Percentiles rank a stretch among this genome's conserved stretches.
Conservation (phyloP, 805 yeast genomes). For the Pichia paraexigua region DNA sequence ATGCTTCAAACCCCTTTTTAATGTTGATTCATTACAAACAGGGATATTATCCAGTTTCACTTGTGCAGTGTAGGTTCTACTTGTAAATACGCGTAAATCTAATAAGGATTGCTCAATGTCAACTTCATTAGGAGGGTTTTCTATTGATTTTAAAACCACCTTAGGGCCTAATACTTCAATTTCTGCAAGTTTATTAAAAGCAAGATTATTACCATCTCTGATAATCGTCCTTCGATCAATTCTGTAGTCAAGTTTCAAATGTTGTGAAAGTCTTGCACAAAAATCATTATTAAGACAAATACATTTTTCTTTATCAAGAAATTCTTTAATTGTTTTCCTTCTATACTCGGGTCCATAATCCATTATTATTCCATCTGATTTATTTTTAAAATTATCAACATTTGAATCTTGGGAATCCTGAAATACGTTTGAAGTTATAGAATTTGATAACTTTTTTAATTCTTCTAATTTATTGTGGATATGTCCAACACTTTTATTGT, state of each 20-base stretch:
- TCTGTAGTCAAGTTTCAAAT: conserved; percentile 29
- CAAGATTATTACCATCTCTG: conserved; percentile 35
- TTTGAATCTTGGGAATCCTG: background rate
- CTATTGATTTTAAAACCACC: conserved; percentile 10
- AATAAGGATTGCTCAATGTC: conserved; percentile 4
- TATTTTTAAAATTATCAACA: background rate
- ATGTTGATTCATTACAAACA: conserved; percentile 3
- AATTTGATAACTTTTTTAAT: background rate
- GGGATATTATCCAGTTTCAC: conserved; percentile 7
- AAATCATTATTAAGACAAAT: conserved; percentile 35
- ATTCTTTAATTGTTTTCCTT: conserved; percentile 26
- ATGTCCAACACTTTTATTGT: conserved; percentile 2
- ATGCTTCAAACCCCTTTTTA: conserved; percentile 9
- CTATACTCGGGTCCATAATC: conserved; percentile 25
- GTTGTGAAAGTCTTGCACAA: conserved; percentile 33
- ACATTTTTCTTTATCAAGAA: conserved; percentile 40
- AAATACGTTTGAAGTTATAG: background rate
- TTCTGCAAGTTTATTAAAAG: conserved; percentile 21
- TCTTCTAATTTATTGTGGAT: background rate
- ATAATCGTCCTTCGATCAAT: conserved; percentile 50
- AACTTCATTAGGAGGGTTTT: conserved; percentile 14
- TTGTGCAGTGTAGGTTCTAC: conserved; percentile 9
- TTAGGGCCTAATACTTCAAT: conserved; percentile 7
- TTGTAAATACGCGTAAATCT: background rate
- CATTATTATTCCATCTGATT: conserved; percentile 3